Evolutionary conservation across 176 grass and related monocot genomes (phyloP).

Genomic region (Eremochloa ophiuroides): DNA sequence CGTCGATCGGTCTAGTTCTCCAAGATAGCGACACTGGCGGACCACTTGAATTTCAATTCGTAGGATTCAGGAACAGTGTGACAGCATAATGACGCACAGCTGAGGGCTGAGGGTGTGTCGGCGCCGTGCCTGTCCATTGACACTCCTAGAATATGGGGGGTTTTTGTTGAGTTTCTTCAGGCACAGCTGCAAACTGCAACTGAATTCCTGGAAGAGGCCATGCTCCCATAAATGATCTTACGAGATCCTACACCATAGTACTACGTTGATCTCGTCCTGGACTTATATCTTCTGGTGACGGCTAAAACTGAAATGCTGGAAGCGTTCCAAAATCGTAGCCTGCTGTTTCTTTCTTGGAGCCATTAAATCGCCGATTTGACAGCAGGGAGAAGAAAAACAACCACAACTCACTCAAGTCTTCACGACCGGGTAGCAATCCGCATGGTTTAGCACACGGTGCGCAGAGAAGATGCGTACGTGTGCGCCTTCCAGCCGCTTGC

Average conservation of each 20-base stretch:
- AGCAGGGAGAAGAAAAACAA: neutral
- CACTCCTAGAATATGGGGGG: neutral
- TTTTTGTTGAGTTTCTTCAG: neutral
- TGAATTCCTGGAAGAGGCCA: neutral
- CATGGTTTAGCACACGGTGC: neutral
- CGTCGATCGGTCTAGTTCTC: too few relatives aligned
- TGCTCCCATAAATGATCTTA: neutral
- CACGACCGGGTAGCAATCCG: neutral
- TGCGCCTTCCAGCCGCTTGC: neutral
- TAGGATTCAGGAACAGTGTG: neutral
- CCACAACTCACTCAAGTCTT: neutral
- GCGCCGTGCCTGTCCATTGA: neutral
- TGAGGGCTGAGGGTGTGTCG: neutral
- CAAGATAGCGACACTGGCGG: too few relatives aligned
- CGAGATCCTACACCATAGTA: too few relatives aligned
- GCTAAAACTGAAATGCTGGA: neutral
- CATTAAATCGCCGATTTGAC: neutral
- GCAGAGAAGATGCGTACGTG: neutral
- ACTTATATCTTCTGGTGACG: neutral
- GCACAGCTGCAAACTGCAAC: neutral
- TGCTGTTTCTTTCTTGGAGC: neutral
- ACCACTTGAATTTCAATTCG: too few relatives aligned
- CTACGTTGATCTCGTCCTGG: neutral
- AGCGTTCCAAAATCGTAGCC: neutral
- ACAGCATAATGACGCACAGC: conserved; percentile 15